Conservation (phyloP, 495 filamentous ascomycete genomes). For the Corynascus novoguineensis region DNA sequence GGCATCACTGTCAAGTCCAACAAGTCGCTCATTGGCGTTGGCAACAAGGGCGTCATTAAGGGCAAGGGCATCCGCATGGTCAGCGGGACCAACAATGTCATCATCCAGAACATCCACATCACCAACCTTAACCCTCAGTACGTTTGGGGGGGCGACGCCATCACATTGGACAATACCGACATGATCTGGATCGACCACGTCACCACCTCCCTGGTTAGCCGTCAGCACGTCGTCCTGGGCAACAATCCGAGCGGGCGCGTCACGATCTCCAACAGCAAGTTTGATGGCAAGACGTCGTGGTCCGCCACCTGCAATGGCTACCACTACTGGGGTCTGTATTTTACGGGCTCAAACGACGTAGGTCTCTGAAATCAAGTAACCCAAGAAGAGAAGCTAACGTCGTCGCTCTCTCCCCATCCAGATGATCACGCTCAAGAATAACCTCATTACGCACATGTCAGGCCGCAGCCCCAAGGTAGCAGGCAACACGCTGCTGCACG, state of each 20-base stretch:
- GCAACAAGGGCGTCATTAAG: conserved; percentile 10
- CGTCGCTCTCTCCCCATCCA: background rate
- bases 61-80: conserved; percentile 8
- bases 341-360: conserved; percentile 13
- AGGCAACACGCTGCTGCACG: conserved; percentile 6
- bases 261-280: conserved; percentile 8
- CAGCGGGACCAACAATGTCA: conserved; percentile 3
- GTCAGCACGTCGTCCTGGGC: conserved; percentile 6
- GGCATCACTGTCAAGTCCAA: conserved; percentile 8
- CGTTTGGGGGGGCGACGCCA: conserved; percentile 10
- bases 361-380: background rate
- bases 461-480: conserved; percentile 6
- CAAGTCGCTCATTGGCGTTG: conserved; percentile 7
- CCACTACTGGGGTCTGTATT: conserved; percentile 11
- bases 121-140: conserved; percentile 9
- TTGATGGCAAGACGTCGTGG: background rate
- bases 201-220: conserved; percentile 3
- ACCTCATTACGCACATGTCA: conserved; percentile 1
- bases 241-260: conserved; percentile 1
- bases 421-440: conserved; percentile 11
- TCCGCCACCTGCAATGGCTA: conserved; percentile 9
- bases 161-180: conserved; percentile 5
- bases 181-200: conserved; percentile 9
- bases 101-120: conserved; percentile 8
- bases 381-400: background rate